Evolutionary conservation across 345 rosid species (phyloP).

Genomic region (Boechera divaricarpa): DNA sequence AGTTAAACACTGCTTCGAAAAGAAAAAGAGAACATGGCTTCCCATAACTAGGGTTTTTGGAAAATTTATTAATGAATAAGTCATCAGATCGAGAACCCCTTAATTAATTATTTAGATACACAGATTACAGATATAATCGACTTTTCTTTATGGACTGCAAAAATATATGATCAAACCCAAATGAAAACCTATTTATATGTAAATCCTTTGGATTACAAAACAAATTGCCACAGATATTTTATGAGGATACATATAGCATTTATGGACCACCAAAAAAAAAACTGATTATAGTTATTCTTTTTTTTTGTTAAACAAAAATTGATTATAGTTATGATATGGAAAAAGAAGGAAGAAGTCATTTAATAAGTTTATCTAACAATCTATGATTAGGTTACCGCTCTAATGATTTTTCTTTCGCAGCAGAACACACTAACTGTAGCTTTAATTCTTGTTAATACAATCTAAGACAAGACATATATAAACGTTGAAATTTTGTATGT

Average conservation of each 20-base stretch:
- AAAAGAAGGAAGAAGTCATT: constrained; percentile 17
- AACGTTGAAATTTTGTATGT: too few relatives aligned
- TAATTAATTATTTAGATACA: background rate
- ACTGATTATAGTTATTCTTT: background rate
- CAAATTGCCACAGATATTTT: background rate
- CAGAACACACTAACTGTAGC: background rate
- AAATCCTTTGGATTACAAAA: background rate
- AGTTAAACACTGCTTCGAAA: background rate
- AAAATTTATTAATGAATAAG: background rate
- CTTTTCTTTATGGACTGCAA: background rate
- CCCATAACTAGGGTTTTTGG: background rate
- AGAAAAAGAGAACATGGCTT: background rate
- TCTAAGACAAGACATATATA: too few relatives aligned
- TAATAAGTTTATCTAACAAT: constrained; percentile 32
- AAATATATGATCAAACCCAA: background rate
- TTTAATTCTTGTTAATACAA: too few relatives aligned
- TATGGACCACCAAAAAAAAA: background rate
- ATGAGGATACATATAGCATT: background rate
- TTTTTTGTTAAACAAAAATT: background rate
- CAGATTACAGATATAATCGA: background rate
- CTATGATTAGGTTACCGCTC: constrained; percentile 5
- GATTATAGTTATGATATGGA: background rate
- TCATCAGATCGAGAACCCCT: background rate
- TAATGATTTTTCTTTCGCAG: background rate
- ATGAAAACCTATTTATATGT: background rate